These are phyloP conservation scores for Scutellaria barbata DNA, from an alignment of 257 asterid species.

Conservation along the genomic window DNA sequence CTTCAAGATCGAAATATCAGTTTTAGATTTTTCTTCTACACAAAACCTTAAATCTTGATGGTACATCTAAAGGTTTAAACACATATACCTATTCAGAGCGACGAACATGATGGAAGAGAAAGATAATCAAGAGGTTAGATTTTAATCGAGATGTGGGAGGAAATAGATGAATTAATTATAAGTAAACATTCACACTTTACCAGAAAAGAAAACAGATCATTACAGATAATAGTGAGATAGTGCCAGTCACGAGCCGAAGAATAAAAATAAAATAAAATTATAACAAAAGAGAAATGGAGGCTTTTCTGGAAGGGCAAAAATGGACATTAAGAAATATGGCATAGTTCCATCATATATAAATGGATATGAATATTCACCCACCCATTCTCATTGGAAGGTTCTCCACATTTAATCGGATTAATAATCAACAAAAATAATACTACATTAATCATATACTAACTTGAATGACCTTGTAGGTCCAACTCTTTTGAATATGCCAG, in stretches of 20 bases:
- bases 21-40: no score
- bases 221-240: not conserved
- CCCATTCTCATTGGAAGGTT: constrained; percentile 21
- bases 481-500: constrained; percentile 26
- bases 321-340: constrained; percentile 12
- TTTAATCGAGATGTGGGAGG: no score
- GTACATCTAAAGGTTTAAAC: no score
- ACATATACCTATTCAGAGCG: no score
- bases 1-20: no score
- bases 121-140: no score
- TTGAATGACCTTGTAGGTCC: not conserved
- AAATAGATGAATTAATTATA: no score
- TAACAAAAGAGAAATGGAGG: not conserved
- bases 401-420: not conserved
- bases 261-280: not conserved
- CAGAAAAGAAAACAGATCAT: no score
- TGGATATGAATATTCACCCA: not conserved
- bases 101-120: no score
- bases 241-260: not conserved
- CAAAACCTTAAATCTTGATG: no score
- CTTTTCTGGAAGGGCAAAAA: constrained; percentile 13
- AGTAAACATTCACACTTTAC: no score
- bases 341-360: constrained; percentile 1
- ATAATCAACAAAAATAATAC: constrained; percentile 7
- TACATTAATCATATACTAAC: constrained; percentile 19